Conservation (phyloP, 192 early-diverging fungal genomes). For the Coemansia aciculifera region DNA sequence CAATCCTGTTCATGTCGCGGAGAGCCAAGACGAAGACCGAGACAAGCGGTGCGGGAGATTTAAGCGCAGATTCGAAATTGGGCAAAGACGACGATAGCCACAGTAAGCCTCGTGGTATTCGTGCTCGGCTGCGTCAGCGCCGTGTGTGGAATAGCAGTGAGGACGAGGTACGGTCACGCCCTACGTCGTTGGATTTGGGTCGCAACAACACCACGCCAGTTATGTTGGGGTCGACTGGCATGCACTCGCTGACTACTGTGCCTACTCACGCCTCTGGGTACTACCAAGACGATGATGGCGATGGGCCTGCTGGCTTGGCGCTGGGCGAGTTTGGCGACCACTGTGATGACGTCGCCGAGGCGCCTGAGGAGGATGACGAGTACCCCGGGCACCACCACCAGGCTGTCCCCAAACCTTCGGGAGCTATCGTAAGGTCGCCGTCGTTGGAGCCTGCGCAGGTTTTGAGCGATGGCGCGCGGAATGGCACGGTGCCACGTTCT, state of each 20-base stretch:
- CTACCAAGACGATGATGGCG: constrained; percentile 7
- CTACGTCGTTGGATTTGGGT: constrained; percentile 42
- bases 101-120: constrained; percentile 38
- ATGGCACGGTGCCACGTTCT: neutral
- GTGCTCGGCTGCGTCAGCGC: constrained; percentile 48
- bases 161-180: constrained; percentile 43
- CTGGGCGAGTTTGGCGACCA: constrained; percentile 47
- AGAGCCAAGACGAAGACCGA: neutral
- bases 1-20: constrained; percentile 9
- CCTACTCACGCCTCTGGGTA: constrained; percentile 19
- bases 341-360: constrained; percentile 41
- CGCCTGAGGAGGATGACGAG: constrained; percentile 21
- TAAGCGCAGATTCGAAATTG: constrained; percentile 16
- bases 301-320: constrained; percentile 32
- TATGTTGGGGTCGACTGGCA: constrained; percentile 20
- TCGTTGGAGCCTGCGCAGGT: neutral
- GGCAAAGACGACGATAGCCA: constrained; percentile 25
- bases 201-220: constrained; percentile 15
- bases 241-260: constrained; percentile 45
- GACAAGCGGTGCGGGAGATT: neutral
- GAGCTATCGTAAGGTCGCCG: constrained; percentile 29
- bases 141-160: constrained; percentile 45
- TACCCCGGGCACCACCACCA: neutral
- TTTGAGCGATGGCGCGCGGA: neutral
- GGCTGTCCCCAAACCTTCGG: constrained; percentile 21